Evolutionary conservation across 345 rosid species (phyloP).

Genomic region (Citrus medica): DNA sequence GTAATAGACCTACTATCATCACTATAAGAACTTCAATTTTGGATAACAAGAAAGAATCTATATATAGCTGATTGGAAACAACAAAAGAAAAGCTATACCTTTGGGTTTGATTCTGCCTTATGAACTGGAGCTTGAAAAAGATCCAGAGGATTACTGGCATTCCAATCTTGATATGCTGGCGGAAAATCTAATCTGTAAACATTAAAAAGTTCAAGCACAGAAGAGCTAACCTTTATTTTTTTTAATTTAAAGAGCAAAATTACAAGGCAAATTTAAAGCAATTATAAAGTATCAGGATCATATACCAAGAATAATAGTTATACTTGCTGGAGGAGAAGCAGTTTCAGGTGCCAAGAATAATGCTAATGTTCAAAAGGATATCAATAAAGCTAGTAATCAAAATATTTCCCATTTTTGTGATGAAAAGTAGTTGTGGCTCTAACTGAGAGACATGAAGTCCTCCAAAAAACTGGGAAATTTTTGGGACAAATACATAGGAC

Average conservation of each 20-base stretch:
- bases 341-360: background rate
- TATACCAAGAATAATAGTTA: background rate
- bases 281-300: background rate
- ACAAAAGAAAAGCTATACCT: slow-evolving; percentile 36
- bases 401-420: background rate
- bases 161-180: slow-evolving; percentile 73
- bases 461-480: background rate
- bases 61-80: background rate
- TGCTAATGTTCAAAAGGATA: background rate
- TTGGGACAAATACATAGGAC: background rate
- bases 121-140: slow-evolving; percentile 71
- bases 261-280: background rate
- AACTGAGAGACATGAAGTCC: background rate
- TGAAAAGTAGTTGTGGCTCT: background rate
- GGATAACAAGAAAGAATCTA: background rate
- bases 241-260: too few species aligned
- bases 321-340: background rate
- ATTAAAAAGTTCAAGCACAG: background rate
- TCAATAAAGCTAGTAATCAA: background rate
- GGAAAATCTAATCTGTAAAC: slow-evolving; percentile 62
- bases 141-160: slow-evolving; percentile 60
- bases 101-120: slow-evolving; percentile 79
- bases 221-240: too few species aligned
- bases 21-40: background rate
- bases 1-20: background rate